These are phyloP conservation scores for Nepenthes alata DNA, from an alignment of 179 eudicot species.

Conservation along the genomic window DNA sequence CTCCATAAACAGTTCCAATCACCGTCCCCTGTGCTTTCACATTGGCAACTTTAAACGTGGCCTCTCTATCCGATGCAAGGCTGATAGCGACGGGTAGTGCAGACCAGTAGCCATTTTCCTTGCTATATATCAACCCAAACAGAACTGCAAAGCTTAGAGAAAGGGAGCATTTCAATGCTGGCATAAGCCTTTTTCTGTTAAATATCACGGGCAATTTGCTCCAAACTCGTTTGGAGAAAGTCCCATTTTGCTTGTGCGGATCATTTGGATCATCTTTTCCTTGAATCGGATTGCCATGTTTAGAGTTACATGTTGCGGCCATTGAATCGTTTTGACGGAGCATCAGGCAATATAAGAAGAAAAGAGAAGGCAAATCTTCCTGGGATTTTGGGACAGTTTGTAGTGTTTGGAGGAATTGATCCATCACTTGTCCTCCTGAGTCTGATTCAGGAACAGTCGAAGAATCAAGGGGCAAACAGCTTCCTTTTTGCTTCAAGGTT, in stretches of 20 bases:
- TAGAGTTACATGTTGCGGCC: constrained; percentile 2
- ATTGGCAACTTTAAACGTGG: constrained; percentile 61
- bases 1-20: constrained; percentile 62
- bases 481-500: constrained; percentile 26
- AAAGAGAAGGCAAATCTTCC: constrained; percentile 38
- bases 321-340: constrained; percentile 39
- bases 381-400: constrained; percentile 20
- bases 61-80: constrained; percentile 48
- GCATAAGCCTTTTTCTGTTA: constrained; percentile 24
- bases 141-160: constrained; percentile 61
- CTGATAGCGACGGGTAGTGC: constrained; percentile 71
- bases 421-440: constrained; percentile 14
- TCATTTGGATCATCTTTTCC: constrained; percentile 10
- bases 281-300: background rate
- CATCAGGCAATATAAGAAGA: constrained; percentile 68
- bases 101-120: constrained; percentile 60
- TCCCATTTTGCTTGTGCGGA: constrained; percentile 9
- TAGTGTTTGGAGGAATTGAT: constrained; percentile 28
- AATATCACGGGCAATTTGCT: constrained; percentile 12
- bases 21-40: constrained; percentile 73
- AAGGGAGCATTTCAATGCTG: constrained; percentile 52
- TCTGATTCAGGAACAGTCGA: constrained; percentile 43
- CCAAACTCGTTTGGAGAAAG: constrained; percentile 16
- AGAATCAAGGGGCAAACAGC: constrained; percentile 28
- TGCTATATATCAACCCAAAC: constrained; percentile 55